phyloP scores from a whole-genome alignment of 345 rosid genomes.

The Syzygium aqueum region DNA sequence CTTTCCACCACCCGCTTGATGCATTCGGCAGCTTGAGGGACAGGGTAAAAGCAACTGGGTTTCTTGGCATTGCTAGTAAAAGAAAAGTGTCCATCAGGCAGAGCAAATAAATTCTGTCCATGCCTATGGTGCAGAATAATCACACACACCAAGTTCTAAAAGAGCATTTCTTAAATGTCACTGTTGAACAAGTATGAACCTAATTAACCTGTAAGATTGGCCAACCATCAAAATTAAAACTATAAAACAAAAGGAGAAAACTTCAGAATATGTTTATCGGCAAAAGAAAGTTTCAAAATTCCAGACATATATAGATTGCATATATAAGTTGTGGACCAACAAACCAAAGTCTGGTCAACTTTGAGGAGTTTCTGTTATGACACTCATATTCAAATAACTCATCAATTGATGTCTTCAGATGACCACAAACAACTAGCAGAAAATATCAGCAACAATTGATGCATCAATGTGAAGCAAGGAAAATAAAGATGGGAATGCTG shows the following conservation, averaged over 20 bases:
- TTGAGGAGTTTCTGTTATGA: background rate
- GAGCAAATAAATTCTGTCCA: background rate
- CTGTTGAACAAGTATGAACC: background rate
- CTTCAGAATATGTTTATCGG: background rate
- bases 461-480: background rate
- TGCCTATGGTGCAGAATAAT: background rate
- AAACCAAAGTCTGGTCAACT: background rate
- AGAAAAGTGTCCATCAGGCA: conserved; percentile 11
- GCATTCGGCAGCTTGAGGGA: conserved; percentile 95
- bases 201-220: background rate
- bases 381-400: background rate
- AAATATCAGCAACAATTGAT: background rate
- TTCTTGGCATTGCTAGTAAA: conserved; percentile 73
- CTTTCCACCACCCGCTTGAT: conserved; percentile 65
- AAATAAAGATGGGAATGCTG: background rate
- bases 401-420: background rate
- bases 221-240: background rate
- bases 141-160: background rate
- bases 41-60: conserved; percentile 90
- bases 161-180: background rate
- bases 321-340: background rate
- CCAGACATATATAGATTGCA: background rate
- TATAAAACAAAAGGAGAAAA: background rate
- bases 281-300: background rate
- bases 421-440: background rate